Evolutionary conservation across 495 filamentous ascomycete genomes (phyloP).

Genomic region (Staphylotrichum tortipilum): DNA sequence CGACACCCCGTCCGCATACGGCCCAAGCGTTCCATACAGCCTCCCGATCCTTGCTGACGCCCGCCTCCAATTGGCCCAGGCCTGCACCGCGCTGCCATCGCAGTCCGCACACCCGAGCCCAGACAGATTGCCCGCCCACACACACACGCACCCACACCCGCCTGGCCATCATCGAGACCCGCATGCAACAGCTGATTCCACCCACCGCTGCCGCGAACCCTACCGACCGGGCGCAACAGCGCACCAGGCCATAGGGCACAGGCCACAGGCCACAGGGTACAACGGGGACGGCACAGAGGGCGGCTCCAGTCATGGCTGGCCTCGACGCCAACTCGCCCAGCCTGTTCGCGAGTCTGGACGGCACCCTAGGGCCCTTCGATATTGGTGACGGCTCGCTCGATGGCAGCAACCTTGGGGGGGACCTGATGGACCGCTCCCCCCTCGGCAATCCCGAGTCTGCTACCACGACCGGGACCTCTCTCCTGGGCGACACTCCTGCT

Average conservation of each 20-base stretch:
- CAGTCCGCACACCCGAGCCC: too few relatives aligned
- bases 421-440: constrained; percentile 6
- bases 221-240: background rate
- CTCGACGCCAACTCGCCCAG: constrained; percentile 19
- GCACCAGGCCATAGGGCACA: too few relatives aligned
- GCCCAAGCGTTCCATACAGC: background rate
- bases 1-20: constrained; percentile 1
- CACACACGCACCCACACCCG: too few relatives aligned
- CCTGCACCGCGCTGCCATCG: too few relatives aligned
- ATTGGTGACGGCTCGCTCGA: constrained; percentile 7
- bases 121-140: constrained; percentile 7
- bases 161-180: too few relatives aligned
- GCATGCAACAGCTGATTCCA: constrained; percentile 25
- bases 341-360: constrained; percentile 20
- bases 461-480: constrained; percentile 10
- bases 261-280: too few relatives aligned
- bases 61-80: constrained; percentile 12
- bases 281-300: constrained; percentile 1
- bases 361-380: constrained; percentile 11
- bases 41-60: background rate
- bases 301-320: constrained; percentile 22
- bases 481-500: constrained; percentile 2
- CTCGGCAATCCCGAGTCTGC: constrained; percentile 14
- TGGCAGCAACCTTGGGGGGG: constrained; percentile 9
- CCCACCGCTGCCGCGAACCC: too few relatives aligned